Evolutionary conservation across 1,284 basidiomycete species (phyloP).

Genomic region (Melampsora abietis-canadensis): DNA sequence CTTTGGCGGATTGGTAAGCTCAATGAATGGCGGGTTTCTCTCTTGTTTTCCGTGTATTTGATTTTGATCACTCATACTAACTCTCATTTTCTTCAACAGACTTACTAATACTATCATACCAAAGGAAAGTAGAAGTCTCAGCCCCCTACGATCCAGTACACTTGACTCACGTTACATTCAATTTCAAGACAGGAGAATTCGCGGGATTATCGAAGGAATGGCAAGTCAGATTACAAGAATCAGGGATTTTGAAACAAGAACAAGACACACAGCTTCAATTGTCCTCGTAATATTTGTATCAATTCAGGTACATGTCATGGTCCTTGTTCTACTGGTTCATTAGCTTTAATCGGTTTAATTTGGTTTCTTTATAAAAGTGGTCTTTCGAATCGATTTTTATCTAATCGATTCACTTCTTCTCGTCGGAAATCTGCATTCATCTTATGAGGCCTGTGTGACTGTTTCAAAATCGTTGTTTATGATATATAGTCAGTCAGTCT

Average conservation of each 20-base stretch:
- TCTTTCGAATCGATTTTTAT: conserved; percentile 11
- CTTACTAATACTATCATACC: conserved; percentile 70
- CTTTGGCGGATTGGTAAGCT: conserved; percentile 54
- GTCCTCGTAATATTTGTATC: conserved; percentile 34
- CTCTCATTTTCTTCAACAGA: conserved; percentile 56
- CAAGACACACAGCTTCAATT: conserved; percentile 76
- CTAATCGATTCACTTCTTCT: conserved; percentile 1
- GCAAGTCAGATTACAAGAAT: conserved; percentile 95
- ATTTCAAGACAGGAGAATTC: conserved; percentile 93
- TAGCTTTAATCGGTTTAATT: conserved; percentile 4
- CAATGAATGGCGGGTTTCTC: conserved; percentile 50
- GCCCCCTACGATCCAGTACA: conserved; percentile 99
- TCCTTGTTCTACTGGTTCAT: neutral
- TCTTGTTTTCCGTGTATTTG: neutral
- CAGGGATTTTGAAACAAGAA: conserved; percentile 87
- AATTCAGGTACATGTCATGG: neutral
- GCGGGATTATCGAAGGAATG: conserved; percentile 92
- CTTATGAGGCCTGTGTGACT: conserved; percentile 50
- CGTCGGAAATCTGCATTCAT: conserved; percentile 63
- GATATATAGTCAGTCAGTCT: conserved; percentile 55
- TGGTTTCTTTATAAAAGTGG: conserved; percentile 12
- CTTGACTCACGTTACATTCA: conserved; percentile 98
- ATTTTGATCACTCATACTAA: neutral
- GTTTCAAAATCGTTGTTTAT: no score
- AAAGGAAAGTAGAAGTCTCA: conserved; percentile 87